phyloP scores from a whole-genome alignment of 208 protist species.

The Trypanosoma cruzi region DNA sequence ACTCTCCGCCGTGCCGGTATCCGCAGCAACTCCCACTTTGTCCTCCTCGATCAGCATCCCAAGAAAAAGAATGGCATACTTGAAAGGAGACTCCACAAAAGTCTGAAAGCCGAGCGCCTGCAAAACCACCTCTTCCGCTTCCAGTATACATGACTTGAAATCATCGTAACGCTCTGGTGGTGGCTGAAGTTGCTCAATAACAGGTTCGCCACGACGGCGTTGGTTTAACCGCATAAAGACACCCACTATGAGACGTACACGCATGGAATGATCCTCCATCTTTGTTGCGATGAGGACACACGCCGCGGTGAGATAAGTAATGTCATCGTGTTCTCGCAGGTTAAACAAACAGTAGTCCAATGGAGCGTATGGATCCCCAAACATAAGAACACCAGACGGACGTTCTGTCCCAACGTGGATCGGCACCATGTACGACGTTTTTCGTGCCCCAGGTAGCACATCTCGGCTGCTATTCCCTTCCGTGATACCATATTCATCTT shows the following conservation, averaged over 20 bases:
- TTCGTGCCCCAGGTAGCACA: not conserved
- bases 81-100: slow-evolving; percentile 80
- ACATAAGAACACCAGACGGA: slow-evolving; percentile 44
- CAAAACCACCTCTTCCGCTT: slow-evolving; percentile 74
- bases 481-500: slow-evolving; percentile 10
- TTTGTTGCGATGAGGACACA: slow-evolving; percentile 82
- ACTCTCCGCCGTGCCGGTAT: not conserved
- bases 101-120: slow-evolving; percentile 85
- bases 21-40: not conserved
- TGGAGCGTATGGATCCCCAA: slow-evolving; percentile 73
- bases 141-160: slow-evolving; percentile 68
- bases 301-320: slow-evolving; percentile 71
- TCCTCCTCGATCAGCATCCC: slow-evolving; percentile 50
- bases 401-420: slow-evolving; percentile 38
- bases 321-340: slow-evolving; percentile 65
- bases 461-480: not conserved
- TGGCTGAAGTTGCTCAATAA: slow-evolving; percentile 30
- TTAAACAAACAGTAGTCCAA: slow-evolving; percentile 77
- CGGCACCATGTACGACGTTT: slow-evolving; percentile 53
- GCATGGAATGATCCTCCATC: slow-evolving; percentile 59
- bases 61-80: slow-evolving; percentile 73
- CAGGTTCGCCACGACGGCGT: slow-evolving; percentile 39
- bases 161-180: slow-evolving; percentile 50
- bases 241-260: slow-evolving; percentile 59
- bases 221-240: slow-evolving; percentile 61